Percentiles rank a stretch among this genome's conserved stretches.
These are phyloP conservation scores for Ganoderma sp. DNA, from an alignment of 1,284 basidiomycete species.

Conservation along the genomic window DNA sequence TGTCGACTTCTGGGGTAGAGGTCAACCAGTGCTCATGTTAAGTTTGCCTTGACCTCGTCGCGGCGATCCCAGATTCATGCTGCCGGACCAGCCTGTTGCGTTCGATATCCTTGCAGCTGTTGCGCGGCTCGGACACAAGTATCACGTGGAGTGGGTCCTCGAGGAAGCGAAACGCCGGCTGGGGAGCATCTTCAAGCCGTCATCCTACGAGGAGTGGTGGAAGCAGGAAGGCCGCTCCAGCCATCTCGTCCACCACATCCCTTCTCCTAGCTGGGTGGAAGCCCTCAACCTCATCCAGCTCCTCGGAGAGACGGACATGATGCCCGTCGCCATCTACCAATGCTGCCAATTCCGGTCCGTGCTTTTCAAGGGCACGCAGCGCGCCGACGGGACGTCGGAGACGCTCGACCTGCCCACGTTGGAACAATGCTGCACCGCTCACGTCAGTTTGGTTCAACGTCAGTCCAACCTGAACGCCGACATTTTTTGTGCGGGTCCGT, in stretches of 20 bases:
- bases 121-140: slow-evolving; percentile 18
- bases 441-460: too few relatives aligned
- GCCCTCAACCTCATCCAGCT: slow-evolving; percentile 8
- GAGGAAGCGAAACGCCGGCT: not conserved
- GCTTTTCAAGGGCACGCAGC: too few relatives aligned
- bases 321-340: slow-evolving; percentile 8
- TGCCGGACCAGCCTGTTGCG: not conserved
- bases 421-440: too few relatives aligned
- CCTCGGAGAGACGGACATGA: not conserved
- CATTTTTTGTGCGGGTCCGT: too few relatives aligned
- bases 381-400: too few relatives aligned
- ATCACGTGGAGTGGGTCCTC: slow-evolving; percentile 11
- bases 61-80: not conserved
- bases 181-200: not conserved
- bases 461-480: too few relatives aligned
- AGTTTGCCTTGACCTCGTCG: too few relatives aligned
- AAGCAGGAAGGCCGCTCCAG: not conserved
- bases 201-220: not conserved
- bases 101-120: slow-evolving; percentile 9
- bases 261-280: not conserved
- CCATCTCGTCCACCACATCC: not conserved
- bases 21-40: too few relatives aligned
- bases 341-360: not conserved
- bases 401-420: too few relatives aligned
- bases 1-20: too few relatives aligned